Percentiles rank a stretch among this genome's conserved stretches.
Conservation (phyloP, 306 rosid species). For the Quercus dentata region DNA sequence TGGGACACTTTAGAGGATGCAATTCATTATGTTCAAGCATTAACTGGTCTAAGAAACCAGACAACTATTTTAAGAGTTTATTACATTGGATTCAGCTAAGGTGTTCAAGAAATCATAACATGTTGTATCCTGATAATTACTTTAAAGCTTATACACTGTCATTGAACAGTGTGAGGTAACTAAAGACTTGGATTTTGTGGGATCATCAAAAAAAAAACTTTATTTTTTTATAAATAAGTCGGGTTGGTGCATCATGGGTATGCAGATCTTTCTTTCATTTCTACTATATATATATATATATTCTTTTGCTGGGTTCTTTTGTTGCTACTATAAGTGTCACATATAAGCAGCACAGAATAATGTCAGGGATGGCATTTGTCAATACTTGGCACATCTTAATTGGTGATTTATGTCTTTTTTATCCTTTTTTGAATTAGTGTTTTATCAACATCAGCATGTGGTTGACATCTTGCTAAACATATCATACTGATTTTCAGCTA, state of each 20-base stretch:
- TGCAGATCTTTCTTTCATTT: not conserved
- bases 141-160: conserved; percentile 9
- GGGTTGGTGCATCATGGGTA: not conserved
- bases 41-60: no score
- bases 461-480: not conserved
- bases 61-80: no score
- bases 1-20: no score
- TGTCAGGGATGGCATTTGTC: not conserved
- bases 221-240: not conserved
- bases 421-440: not conserved
- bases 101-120: no score
- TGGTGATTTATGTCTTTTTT: not conserved
- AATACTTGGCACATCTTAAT: not conserved
- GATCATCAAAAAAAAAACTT: not conserved
- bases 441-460: not conserved
- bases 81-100: no score
- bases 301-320: no score
- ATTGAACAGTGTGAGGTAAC: not conserved
- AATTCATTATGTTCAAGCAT: no score
- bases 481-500: not conserved
- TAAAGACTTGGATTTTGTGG: not conserved
- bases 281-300: no score
- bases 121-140: conserved; percentile 60
- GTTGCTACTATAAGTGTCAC: not conserved
- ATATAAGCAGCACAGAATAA: not conserved